Conservation (phyloP, 2,329 filamentous ascomycete species). For the Mycosphaerelloides madeirae region DNA sequence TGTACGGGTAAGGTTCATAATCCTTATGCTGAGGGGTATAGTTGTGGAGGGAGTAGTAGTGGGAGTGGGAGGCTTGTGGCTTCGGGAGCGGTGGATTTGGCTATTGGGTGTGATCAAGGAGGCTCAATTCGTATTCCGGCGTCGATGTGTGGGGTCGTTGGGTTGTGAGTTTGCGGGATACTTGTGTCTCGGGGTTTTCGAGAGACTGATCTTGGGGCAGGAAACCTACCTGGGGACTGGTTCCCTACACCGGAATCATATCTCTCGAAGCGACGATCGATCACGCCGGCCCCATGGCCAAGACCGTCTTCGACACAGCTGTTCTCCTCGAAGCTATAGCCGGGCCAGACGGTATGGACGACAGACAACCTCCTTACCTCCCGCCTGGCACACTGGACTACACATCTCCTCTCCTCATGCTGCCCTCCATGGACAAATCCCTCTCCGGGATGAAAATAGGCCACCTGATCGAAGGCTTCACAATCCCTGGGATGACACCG, state of each 20-base stretch:
- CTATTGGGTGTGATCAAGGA: conserved; percentile 37
- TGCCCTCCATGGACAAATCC: conserved; percentile 6
- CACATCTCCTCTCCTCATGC: conserved; percentile 30
- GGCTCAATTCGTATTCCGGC: conserved; percentile 37
- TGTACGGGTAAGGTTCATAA: conserved; percentile 36
- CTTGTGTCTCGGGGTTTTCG: too few species aligned
- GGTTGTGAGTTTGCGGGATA: too few species aligned
- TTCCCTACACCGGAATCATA: conserved; percentile 48
- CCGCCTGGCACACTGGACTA: conserved; percentile 24
- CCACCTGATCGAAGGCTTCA: conserved; percentile 42
- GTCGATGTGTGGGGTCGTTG: conserved; percentile 34
- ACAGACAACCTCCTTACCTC: conserved; percentile 20
- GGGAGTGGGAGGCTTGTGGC: conserved; percentile 43
- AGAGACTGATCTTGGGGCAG: too few species aligned
- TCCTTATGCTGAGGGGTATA: conserved; percentile 43
- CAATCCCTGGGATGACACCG: conserved; percentile 32
- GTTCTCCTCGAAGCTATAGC: conserved; percentile 43
- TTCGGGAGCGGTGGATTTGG: conserved; percentile 34
- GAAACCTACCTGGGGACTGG: conserved; percentile 48
- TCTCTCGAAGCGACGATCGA: conserved; percentile 41
- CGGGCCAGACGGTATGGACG: conserved; percentile 49
- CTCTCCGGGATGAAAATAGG: conserved; percentile 38
- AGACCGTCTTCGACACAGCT: conserved; percentile 41
- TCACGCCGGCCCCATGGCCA: conserved; percentile 44
- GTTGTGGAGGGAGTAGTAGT: conserved; percentile 43